A percentile compares a stretch with the other conserved stretches of the same genome.
Evolutionary conservation across 805 yeast species (phyloP).

Genomic region (Clavispora carvajalis): DNA sequence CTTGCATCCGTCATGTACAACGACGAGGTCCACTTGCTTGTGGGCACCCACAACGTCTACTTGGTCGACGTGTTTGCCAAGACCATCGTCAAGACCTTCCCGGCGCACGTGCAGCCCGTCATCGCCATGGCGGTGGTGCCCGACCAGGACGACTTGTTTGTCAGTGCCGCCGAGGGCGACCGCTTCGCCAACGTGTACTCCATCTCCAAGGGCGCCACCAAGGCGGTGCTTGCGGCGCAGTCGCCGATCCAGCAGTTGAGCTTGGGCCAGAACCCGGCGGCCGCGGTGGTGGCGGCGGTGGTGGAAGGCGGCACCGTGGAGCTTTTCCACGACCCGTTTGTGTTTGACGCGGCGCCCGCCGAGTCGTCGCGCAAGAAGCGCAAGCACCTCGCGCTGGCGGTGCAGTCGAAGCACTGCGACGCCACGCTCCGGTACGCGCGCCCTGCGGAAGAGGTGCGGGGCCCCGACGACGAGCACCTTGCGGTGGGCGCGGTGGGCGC

Average conservation of each 20-base stretch:
- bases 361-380: conserved; percentile 26
- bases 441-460: conserved; percentile 36
- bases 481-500: conserved; percentile 21
- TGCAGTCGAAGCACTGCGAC: conserved; percentile 47
- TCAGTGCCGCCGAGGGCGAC: conserved; percentile 74
- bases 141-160: conserved; percentile 39
- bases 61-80: conserved; percentile 40
- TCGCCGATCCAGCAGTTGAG: conserved; percentile 50
- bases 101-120: conserved; percentile 75
- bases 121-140: conserved; percentile 40
- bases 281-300: conserved; percentile 44
- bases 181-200: conserved; percentile 74
- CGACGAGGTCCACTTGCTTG: conserved; percentile 41
- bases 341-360: conserved; percentile 19
- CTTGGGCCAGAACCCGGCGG: conserved; percentile 25
- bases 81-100: conserved; percentile 47
- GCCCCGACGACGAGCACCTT: conserved; percentile 24
- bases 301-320: conserved; percentile 77
- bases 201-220: conserved; percentile 38
- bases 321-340: conserved; percentile 56
- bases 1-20: conserved; percentile 24
- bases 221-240: conserved; percentile 63
- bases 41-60: conserved; percentile 64
- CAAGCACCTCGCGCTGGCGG: conserved; percentile 36
- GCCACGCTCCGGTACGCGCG: conserved; percentile 43